phyloP scores from a whole-genome alignment of 208 protist species.

The Leishmania tropica region DNA sequence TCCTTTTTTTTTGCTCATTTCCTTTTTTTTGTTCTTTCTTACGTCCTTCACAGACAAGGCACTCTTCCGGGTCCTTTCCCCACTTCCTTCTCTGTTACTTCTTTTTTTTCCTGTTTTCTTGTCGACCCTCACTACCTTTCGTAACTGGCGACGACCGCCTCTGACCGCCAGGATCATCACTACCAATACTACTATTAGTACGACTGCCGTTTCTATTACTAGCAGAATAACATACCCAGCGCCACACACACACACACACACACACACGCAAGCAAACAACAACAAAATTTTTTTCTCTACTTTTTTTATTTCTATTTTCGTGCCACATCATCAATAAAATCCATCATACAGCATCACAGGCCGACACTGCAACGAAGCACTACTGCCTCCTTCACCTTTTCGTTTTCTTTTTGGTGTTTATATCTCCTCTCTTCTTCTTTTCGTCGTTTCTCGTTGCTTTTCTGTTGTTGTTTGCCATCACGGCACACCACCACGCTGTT shows the following conservation, averaged over 20 bases:
- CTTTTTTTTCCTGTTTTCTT: background rate
- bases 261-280: background rate
- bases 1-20: background rate
- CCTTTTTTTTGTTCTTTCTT: constrained; percentile 1
- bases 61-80: background rate
- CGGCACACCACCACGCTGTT: no score
- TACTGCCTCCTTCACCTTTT: no score
- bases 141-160: background rate
- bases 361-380: background rate
- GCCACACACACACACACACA: background rate
- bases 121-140: background rate
- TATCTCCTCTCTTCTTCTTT: no score
- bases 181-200: background rate
- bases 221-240: background rate
- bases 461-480: no score
- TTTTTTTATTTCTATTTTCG: background rate
- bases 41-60: background rate
- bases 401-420: no score
- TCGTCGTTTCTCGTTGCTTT: no score
- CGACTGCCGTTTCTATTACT: background rate
- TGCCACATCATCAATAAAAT: constrained; percentile 1
- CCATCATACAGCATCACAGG: background rate
- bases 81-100: background rate
- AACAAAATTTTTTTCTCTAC: background rate
- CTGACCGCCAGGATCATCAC: background rate